A percentile compares a stretch with the other conserved stretches of the same genome.
phyloP scores from a whole-genome alignment of 2,329 filamentous ascomycete species.

The Phaeoacremonium minimum region DNA sequence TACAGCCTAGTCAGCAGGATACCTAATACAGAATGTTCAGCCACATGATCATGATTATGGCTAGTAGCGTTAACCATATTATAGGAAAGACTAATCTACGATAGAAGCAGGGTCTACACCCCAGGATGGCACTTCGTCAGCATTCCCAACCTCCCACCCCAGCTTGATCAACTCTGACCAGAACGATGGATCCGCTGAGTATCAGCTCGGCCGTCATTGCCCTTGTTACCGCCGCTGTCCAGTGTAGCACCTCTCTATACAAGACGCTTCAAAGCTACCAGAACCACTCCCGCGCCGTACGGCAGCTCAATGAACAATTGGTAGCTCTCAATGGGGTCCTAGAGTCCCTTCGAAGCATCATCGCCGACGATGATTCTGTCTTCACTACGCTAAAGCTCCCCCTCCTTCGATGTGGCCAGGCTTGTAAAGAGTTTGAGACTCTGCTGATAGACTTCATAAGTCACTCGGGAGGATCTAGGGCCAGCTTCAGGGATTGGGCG shows the following conservation, averaged over 20 bases:
- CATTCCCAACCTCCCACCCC: too few species aligned
- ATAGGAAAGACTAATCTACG: too few species aligned
- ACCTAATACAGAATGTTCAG: too few species aligned
- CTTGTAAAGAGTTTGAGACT: constrained; percentile 33
- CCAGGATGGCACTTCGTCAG: too few species aligned
- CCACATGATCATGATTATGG: too few species aligned
- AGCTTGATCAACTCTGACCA: too few species aligned
- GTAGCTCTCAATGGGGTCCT: constrained; percentile 28
- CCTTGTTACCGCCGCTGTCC: constrained; percentile 30
- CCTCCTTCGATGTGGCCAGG: constrained; percentile 31
- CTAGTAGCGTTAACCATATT: too few species aligned
- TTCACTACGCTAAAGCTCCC: constrained; percentile 29
- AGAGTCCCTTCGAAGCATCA: constrained; percentile 4
- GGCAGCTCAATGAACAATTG: constrained; percentile 33
- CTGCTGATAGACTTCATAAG: constrained; percentile 26
- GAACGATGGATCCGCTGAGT: constrained; percentile 32
- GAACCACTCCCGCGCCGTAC: constrained; percentile 28
- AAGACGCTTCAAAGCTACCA: constrained; percentile 29
- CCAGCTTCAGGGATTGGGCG: constrained; percentile 38
- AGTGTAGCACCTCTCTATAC: constrained; percentile 29
- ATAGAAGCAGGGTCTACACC: too few species aligned
- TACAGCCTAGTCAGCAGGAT: too few species aligned
- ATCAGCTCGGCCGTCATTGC: constrained; percentile 29
- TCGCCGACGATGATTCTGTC: constrained; percentile 12
- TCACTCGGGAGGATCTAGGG: constrained; percentile 23